phyloP scores from a whole-genome alignment of 2,329 filamentous ascomycete genomes.

The Geoglossum cookeanum region DNA sequence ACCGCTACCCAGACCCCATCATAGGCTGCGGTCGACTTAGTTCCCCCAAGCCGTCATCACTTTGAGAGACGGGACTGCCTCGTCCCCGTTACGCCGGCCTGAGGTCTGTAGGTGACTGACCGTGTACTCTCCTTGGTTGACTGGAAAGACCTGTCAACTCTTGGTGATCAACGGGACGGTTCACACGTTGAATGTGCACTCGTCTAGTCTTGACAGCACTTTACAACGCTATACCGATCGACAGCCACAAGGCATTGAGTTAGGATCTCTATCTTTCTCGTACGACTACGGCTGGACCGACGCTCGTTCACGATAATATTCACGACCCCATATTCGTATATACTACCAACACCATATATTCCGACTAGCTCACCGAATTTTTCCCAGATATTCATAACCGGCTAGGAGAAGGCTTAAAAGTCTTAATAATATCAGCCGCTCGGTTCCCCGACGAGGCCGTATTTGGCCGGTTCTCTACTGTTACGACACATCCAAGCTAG shows the following conservation, averaged over 20 bases:
- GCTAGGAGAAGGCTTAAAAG: neutral
- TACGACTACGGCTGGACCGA: conserved; percentile 1
- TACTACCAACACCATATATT: neutral
- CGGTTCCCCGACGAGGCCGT: neutral
- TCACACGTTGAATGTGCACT: neutral
- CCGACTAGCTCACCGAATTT: neutral
- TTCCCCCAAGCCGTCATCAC: neutral
- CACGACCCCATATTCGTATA: neutral
- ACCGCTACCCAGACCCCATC: neutral
- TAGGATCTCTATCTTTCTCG: neutral
- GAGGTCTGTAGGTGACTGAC: neutral
- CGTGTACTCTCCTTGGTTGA: neutral
- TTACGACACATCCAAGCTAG: neutral
- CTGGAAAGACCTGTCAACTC: neutral
- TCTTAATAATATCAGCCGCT: neutral
- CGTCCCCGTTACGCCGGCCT: neutral
- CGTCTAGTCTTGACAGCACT: neutral
- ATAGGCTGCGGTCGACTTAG: neutral
- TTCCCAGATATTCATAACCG: neutral
- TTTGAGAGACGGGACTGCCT: neutral
- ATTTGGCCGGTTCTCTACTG: neutral
- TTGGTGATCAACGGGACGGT: neutral
- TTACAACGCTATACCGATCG: too few relatives aligned
- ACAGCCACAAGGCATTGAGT: neutral
- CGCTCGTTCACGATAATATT: conserved; percentile 1